Percentiles rank a stretch among this genome's conserved stretches.
phyloP scores from a whole-genome alignment of 306 rosid species.

The Purshia tridentata region DNA sequence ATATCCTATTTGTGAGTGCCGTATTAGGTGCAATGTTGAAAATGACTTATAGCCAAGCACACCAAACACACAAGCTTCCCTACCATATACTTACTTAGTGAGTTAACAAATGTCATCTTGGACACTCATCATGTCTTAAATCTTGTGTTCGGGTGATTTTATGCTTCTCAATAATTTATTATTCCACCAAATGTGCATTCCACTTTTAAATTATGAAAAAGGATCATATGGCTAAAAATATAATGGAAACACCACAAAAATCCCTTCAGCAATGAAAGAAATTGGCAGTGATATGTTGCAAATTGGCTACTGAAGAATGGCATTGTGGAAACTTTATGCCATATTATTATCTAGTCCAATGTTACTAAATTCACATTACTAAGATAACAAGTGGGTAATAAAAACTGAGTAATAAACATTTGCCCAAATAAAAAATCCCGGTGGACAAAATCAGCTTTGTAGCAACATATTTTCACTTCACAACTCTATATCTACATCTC shows the following conservation, averaged over 20 bases:
- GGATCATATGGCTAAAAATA: background rate
- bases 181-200: too few species aligned
- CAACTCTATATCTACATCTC: conserved; percentile 1
- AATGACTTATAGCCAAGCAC: too few species aligned
- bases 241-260: background rate
- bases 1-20: too few species aligned
- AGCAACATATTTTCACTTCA: conserved; percentile 1
- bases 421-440: background rate
- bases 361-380: background rate
- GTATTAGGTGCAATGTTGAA: too few species aligned
- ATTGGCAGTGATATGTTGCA: background rate
- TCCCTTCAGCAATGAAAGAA: conserved; percentile 25
- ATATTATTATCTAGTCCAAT: background rate
- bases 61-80: too few species aligned
- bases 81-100: too few species aligned
- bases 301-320: background rate
- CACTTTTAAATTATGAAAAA: too few species aligned
- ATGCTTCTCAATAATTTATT: too few species aligned
- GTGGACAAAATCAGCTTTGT: conserved; percentile 21
- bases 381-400: background rate
- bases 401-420: too few species aligned
- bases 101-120: too few species aligned
- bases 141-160: too few species aligned
- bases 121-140: too few species aligned
- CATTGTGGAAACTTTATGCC: background rate